Base-by-base conservation (phyloP, 345 rosid genomes). In the Citrus medica region DNA sequence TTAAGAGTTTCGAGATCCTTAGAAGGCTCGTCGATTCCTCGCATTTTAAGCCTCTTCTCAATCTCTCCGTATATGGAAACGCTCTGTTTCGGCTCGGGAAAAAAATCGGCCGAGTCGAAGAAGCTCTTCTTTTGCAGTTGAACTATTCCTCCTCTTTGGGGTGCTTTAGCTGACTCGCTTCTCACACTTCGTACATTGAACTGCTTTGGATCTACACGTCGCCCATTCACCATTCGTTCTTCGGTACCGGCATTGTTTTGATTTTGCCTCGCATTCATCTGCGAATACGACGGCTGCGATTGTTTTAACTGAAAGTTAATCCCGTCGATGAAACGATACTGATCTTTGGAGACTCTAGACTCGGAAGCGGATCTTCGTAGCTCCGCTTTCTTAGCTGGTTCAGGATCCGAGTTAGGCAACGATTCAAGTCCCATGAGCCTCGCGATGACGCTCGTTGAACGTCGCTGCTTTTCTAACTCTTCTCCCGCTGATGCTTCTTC, bases 281-380 rank as follows among this genome's bases (percentile, higher is more conserved):
- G 85, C 9, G 60, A 71, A 75, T 82, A 79, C 38, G 56, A 62
- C 56, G 80, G 84, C 73, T 81, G 88, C 4, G 80, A 28, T 58
- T 83, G 86, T 80, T 84, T 84, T 56, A 71, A 58, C 76, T 84
- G 91, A 48, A 88, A 85, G 88, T 82, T 85, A 81, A 78, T 77
- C 71, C 79, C 84, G 68, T 88, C 97, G 2, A 87, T 82, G 79
- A 91, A 91, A 4, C 89, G 82, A 79, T 85, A 89, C 76, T 83
- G 92, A 61, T 93, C 98, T 79, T 86, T 89, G 79, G 79, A 76
- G 77, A 87, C 91, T 71, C 98, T 86, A 3, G 99, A 94, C 84
- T 96, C 99, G 10, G 99, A 96, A 8, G 97, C 97, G 59, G 94
- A 96, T 92, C 99, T 90, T 85, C 98, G 89, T 1, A 96, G 91